Base-by-base conservation (phyloP, 2,329 filamentous ascomycete genomes). In the Penicillium sp. region DNA sequence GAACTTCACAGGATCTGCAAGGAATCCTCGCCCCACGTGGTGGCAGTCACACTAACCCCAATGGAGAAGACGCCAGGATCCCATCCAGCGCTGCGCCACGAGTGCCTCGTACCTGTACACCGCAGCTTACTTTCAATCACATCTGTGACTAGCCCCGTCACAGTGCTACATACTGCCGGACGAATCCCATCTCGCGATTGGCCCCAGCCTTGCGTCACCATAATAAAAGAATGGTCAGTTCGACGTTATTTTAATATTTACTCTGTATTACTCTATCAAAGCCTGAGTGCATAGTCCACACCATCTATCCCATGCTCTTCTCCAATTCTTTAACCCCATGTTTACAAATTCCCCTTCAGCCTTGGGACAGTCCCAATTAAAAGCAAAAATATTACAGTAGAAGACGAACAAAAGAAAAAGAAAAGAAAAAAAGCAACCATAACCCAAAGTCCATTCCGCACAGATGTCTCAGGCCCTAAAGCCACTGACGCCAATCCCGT, bases 61-160 rank as follows among this genome's bases (percentile, higher is more conserved):
- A 45, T 45, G 31, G 26, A 45, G 42, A 26, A 29, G 26, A 45
- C 42, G 42, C 42, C 21, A 31, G 16, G 42, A 45, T 45, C 28
- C 16, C 28, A 45, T 45, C 18, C 26, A 45, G 42, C 10, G 21
- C 42, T 45, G 42, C 42, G 42, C 42, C 42, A 45, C 42, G 42
- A 16, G 42, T 31, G 26, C 28, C 26, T 14, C 33, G 42, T 45
- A 45, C 42, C 28, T 45, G 42, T 45, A 45, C 42, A 33, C 42
- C 42, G 16, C 14, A 29, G 42, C 28, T 45, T 45, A 31, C 42
- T 21, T 33, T 45, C 42, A 45, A 29, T 45, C 42, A 21, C 42
- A 45, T 29, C 24, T 31, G 42, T 45, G 28, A 45, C 42, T 21
- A 45, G 42, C 28, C 42, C 42, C 42, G 42, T 45, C 42, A 45